Percentiles rank a stretch among this genome's conserved stretches.
Evolutionary conservation across 805 yeast genomes (phyloP).

Genomic region (Candida endomychidarum): DNA sequence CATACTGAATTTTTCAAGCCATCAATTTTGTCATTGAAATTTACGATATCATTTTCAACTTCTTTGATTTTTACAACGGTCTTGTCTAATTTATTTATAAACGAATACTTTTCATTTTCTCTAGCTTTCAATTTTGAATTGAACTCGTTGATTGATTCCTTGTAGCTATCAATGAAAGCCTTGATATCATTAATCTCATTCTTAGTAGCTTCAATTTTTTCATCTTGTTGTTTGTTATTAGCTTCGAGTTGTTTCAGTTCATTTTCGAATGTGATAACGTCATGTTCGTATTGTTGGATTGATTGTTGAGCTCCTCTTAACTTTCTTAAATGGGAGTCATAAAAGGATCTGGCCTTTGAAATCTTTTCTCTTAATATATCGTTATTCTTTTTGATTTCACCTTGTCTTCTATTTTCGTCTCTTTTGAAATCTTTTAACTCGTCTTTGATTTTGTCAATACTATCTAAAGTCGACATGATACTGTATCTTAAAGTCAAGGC

Average conservation of each 20-base stretch:
- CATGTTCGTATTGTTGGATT: slow-evolving; percentile 38
- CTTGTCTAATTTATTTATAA: slow-evolving; percentile 26
- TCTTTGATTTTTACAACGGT: slow-evolving; percentile 23
- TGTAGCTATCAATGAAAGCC: slow-evolving; percentile 22
- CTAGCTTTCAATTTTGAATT: slow-evolving; percentile 22
- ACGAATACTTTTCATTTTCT: slow-evolving; percentile 23
- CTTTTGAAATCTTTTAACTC: slow-evolving; percentile 33
- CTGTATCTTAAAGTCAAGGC: slow-evolving; percentile 33
- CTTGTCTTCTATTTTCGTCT: slow-evolving; percentile 36
- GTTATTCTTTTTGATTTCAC: slow-evolving; percentile 33
- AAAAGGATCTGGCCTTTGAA: slow-evolving; percentile 27
- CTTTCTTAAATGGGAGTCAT: slow-evolving; percentile 33
- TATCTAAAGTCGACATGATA: slow-evolving; percentile 30
- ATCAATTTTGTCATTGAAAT: slow-evolving; percentile 26
- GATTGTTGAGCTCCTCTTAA: slow-evolving; percentile 41
- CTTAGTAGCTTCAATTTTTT: background rate
- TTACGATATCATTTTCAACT: slow-evolving; percentile 26
- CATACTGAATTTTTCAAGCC: slow-evolving; percentile 26
- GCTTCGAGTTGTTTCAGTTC: slow-evolving; percentile 8
- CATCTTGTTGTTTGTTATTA: slow-evolving; percentile 1
- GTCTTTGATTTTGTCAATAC: slow-evolving; percentile 22
- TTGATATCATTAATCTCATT: slow-evolving; percentile 22
- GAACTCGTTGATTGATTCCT: slow-evolving; percentile 21
- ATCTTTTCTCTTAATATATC: slow-evolving; percentile 32
- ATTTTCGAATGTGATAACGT: slow-evolving; percentile 20